A percentile compares a stretch with the other conserved stretches of the same genome.
Conservation (phyloP, 2,329 filamentous ascomycete genomes). For the Pestalotiopsis sp. region DNA sequence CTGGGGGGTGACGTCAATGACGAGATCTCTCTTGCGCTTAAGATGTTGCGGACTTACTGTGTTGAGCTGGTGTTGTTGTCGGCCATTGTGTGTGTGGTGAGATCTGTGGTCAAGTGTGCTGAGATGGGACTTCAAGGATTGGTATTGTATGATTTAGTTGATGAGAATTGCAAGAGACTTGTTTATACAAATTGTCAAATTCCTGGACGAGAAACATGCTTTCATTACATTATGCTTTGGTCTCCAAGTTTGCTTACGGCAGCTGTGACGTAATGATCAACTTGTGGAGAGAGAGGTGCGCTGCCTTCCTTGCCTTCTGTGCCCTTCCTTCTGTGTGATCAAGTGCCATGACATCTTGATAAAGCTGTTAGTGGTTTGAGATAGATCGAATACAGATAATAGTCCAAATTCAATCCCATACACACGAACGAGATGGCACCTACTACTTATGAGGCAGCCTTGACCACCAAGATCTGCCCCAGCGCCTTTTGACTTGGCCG, state of each 20-base stretch:
- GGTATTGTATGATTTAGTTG: background rate
- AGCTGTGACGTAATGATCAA: constrained; percentile 4
- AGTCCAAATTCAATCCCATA: background rate
- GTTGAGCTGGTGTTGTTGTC: background rate
- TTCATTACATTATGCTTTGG: background rate
- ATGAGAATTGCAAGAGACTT: background rate
- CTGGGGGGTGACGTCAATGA: constrained; percentile 16
- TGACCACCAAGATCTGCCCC: background rate
- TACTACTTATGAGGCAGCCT: background rate
- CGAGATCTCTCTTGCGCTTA: background rate
- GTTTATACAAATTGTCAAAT: background rate
- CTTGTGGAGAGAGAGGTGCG: background rate
- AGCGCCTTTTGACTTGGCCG: background rate
- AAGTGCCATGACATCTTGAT: background rate
- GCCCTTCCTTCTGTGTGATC: background rate
- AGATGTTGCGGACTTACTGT: background rate
- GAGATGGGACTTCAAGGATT: background rate
- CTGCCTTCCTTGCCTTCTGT: background rate
- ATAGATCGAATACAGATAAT: background rate
- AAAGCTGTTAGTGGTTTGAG: background rate
- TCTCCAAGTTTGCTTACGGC: background rate
- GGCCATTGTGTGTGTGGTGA: background rate
- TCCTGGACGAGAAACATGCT: background rate
- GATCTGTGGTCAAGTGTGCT: background rate
- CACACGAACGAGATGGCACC: background rate